Evolutionary conservation across 1,284 basidiomycete species (phyloP), one percentile per base, ranked within the genome.

Genomic region (Trichosporon sp.): DNA sequence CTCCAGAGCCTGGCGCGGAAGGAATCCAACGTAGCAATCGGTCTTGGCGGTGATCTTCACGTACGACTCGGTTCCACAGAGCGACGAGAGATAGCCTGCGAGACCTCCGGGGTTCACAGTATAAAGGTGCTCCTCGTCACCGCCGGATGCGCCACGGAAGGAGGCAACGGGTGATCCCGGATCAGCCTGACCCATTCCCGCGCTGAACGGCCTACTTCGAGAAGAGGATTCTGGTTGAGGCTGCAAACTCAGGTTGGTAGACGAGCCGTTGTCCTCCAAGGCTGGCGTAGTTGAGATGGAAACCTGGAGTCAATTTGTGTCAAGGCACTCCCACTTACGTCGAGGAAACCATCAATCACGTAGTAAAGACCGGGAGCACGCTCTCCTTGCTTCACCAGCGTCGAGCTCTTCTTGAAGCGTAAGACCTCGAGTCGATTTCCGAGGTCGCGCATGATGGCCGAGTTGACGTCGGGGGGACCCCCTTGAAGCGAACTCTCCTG

Each of bases 81-180:
- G 87, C 0, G 95, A 96, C 14, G 95, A 93, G n/a, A 99, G 87
- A 82, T 99, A 99, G 3, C 97, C 97, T 1, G 96, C 96, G 69
- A 99, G 96, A 0, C 97, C 96, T 70, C 96, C 96, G n/a, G 94
- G 91, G 78, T 96, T 97, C 31, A 98, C 92, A 1, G 92, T 96
- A 83, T 96, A 99, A 37, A 99, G 86, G 21, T 91, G 88, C 78
- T 92, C 83, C 12, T 83, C 80, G 19, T 75, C 68, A 10, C 32
- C 14, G 7, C 16, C 19, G 6, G 7, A 32, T 4, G 61, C 35
- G 40, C 14, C 10, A 19, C 63, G 12, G 32, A 61, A 37, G 19
- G 19, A 19, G 21, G 61, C 31, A 8, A 35, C 59, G 37, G 67
- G 73, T 54, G 67, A 69, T 31, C 46, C 68, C 59, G 31, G 73